A percentile compares a stretch with the other conserved stretches of the same genome.
Evolutionary conservation across 352 stramenopile species (phyloP).

Genomic region (Globisporangium mamillatum): DNA sequence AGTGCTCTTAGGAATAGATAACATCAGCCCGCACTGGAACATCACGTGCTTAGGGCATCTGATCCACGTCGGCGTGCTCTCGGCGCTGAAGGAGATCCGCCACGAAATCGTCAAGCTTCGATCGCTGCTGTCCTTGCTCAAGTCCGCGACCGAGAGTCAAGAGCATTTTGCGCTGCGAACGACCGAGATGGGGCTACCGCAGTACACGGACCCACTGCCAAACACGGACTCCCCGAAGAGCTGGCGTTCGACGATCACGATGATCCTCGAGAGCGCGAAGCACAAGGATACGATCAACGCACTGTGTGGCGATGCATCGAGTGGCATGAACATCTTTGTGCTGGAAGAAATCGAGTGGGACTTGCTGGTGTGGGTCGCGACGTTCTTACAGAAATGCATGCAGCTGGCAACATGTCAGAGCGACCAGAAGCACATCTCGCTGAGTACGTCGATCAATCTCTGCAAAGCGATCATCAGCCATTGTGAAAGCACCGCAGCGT

Average conservation of each 20-base stretch:
- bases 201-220: constrained; percentile 57
- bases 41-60: constrained; percentile 71
- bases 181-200: constrained; percentile 55
- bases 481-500: constrained; percentile 66
- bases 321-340: constrained; percentile 73
- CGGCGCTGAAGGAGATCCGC: constrained; percentile 70
- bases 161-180: constrained; percentile 72
- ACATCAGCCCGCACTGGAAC: constrained; percentile 70
- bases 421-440: constrained; percentile 73
- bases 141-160: constrained; percentile 67
- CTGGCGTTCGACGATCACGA: constrained; percentile 65
- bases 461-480: constrained; percentile 78
- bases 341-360: constrained; percentile 81
- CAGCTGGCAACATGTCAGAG: constrained; percentile 78
- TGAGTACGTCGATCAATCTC: constrained; percentile 78
- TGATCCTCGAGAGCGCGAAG: constrained; percentile 78
- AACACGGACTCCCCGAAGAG: constrained; percentile 71
- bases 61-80: constrained; percentile 61
- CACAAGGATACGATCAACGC: constrained; percentile 74
- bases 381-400: constrained; percentile 76
- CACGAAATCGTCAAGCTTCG: constrained; percentile 75
- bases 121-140: constrained; percentile 66
- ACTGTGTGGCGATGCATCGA: constrained; percentile 59
- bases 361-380: constrained; percentile 64
- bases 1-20: constrained; percentile 70